Conservation (phyloP, 768 basidiomycete genomes). For the Leccinum subtestaceum region DNA sequence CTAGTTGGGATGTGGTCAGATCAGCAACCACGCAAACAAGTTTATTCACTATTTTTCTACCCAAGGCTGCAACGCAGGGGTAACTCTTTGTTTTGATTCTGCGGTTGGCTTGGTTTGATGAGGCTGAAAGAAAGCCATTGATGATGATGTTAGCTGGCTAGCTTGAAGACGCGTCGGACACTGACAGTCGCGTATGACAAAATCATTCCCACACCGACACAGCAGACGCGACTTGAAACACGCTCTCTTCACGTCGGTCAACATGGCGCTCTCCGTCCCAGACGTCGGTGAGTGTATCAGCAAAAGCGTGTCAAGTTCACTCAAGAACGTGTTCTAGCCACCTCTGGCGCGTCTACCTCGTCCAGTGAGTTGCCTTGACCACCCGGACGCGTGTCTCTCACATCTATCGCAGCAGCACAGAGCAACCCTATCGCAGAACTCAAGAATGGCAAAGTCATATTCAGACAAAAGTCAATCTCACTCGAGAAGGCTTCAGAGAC, state of each 20-base stretch:
- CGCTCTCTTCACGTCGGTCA: conserved; percentile 11
- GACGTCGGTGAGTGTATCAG: conserved; percentile 16
- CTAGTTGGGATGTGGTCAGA: conserved; percentile 40
- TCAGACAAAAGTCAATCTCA: conserved; percentile 72
- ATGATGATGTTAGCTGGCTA: not conserved
- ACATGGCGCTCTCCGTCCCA: conserved; percentile 21
- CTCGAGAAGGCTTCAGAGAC: conserved; percentile 82
- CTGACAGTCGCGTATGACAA: conserved; percentile 33
- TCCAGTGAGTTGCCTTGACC: conserved; percentile 16
- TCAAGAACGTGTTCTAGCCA: conserved; percentile 12
- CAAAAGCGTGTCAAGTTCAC: not conserved
- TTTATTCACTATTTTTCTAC: conserved; percentile 92
- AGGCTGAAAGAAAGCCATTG: conserved; percentile 68
- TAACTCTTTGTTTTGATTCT: conserved; percentile 44
- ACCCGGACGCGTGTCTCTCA: not conserved
- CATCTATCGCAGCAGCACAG: conserved; percentile 32
- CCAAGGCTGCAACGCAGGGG: conserved; percentile 82
- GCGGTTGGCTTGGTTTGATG: conserved; percentile 39
- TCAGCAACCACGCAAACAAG: not conserved
- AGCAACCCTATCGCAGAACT: conserved; percentile 55
- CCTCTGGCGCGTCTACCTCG: conserved; percentile 6
- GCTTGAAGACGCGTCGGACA: conserved; percentile 37
- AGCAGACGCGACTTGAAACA: conserved; percentile 17
- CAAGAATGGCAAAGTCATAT: conserved; percentile 72
- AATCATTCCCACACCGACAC: conserved; percentile 12